These are phyloP conservation scores for Coniochaeta hoffmannii DNA, from an alignment of 2,329 filamentous ascomycete genomes.

Conservation along the genomic window DNA sequence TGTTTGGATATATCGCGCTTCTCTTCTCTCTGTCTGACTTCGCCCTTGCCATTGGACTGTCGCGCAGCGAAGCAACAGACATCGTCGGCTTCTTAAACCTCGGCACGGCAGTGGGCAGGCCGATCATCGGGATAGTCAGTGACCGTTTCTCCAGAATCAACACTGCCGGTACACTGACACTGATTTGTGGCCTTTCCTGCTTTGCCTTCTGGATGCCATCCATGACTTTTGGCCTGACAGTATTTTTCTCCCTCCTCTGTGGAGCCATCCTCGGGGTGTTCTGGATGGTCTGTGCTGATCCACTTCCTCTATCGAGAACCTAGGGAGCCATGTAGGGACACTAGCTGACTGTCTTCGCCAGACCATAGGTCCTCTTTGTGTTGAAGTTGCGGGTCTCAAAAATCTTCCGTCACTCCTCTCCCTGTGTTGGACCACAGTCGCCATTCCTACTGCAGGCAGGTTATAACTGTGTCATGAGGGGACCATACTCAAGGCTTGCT, in stretches of 20 bases:
- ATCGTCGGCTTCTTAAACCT: background rate
- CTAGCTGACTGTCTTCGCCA: background rate
- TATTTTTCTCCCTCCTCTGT: background rate
- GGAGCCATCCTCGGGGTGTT: background rate
- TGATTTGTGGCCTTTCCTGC: background rate
- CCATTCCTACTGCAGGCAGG: background rate
- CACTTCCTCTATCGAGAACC: background rate
- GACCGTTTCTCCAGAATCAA: background rate
- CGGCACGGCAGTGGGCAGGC: background rate
- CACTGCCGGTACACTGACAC: background rate
- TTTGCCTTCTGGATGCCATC: background rate
- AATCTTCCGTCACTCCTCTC: background rate
- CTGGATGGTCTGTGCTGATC: background rate
- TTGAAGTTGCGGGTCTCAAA: background rate
- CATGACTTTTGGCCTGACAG: background rate
- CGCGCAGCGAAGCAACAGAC: background rate
- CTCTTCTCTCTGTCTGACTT: background rate
- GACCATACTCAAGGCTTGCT: no score
- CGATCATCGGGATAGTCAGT: background rate
- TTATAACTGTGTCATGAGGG: no score
- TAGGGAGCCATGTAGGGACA: background rate
- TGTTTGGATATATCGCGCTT: background rate
- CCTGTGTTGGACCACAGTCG: background rate
- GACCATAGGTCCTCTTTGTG: background rate
- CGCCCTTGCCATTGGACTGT: background rate